A percentile compares a stretch with the other conserved stretches of the same genome.
Conservation (phyloP, 2,329 filamentous ascomycete genomes). For the Myriangium duriaei region DNA sequence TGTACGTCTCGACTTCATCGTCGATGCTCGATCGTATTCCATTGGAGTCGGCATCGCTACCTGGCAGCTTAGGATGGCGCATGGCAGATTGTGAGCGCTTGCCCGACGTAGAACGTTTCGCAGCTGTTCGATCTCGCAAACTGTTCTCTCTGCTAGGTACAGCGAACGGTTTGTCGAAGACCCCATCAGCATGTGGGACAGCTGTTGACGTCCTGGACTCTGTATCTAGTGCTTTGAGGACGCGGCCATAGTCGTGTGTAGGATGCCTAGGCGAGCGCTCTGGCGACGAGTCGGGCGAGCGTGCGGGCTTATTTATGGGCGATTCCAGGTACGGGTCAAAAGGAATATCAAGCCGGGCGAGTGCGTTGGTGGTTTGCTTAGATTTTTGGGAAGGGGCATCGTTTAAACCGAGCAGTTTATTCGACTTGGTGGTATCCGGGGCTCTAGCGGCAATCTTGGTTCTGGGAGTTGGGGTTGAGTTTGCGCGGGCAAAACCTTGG, state of each 20-base stretch:
- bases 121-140: too few species aligned
- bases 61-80: conserved; percentile 19
- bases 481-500: too few species aligned
- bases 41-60: conserved; percentile 14
- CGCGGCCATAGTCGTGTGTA: not conserved
- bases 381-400: conserved; percentile 14
- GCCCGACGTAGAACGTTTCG: not conserved
- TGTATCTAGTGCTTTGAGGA: not conserved
- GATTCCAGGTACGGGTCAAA: not conserved
- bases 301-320: not conserved
- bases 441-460: too few species aligned
- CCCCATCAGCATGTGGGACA: too few species aligned
- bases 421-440: conserved; percentile 24
- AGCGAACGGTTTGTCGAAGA: too few species aligned
- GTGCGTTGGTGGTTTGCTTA: not conserved
- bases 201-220: not conserved
- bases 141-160: too few species aligned
- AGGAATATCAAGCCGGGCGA: not conserved
- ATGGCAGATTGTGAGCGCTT: conserved; percentile 11
- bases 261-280: not conserved
- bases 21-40: conserved; percentile 52
- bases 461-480: too few species aligned
- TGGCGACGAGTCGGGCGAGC: not conserved
- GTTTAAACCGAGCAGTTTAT: conserved; percentile 28
- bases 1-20: conserved; percentile 71